A percentile compares a stretch with the other conserved stretches of the same genome.
Evolutionary conservation across 1,284 basidiomycete genomes (phyloP).

Genomic region (Xerocomus amazonicus): DNA sequence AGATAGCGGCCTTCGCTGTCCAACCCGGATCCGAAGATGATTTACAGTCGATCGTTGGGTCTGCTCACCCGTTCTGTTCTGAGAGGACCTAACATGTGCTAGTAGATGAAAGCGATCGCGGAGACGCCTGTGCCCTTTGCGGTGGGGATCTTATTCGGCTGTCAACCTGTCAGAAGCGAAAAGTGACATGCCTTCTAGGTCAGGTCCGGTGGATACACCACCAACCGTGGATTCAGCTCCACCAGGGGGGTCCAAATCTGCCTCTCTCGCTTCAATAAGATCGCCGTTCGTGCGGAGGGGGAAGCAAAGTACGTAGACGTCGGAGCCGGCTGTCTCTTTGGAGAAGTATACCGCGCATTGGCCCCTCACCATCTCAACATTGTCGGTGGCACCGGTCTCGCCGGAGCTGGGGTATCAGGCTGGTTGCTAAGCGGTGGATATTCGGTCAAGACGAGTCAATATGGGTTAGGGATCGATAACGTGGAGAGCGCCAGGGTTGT

Average conservation of each 20-base stretch:
- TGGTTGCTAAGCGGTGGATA: slow-evolving; percentile 49
- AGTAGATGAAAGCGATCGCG: not conserved
- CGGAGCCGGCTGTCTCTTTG: slow-evolving; percentile 49
- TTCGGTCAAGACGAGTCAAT: slow-evolving; percentile 41
- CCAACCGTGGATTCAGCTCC: slow-evolving; percentile 5
- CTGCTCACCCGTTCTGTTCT: not conserved
- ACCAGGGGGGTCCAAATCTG: slow-evolving; percentile 51
- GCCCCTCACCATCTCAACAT: slow-evolving; percentile 39
- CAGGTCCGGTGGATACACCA: slow-evolving; percentile 5
- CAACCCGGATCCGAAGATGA: slow-evolving; percentile 7
- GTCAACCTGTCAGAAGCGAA: not conserved
- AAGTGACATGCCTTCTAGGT: not conserved
- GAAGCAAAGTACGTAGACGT: slow-evolving; percentile 36
- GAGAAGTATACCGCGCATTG: slow-evolving; percentile 44
- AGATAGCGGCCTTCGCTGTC: slow-evolving; percentile 8
- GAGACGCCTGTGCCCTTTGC: slow-evolving; percentile 1
- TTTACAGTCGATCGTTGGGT: slow-evolving; percentile 2
- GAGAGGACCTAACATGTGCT: not conserved
- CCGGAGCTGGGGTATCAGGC: slow-evolving; percentile 45
- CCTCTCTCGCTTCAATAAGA: slow-evolving; percentile 42
- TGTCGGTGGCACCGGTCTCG: slow-evolving; percentile 41
- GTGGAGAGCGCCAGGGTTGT: slow-evolving; percentile 39
- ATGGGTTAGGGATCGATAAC: slow-evolving; percentile 44
- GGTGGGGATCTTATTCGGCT: not conserved
- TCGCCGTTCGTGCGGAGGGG: slow-evolving; percentile 15